phyloP scores from a whole-genome alignment of 805 yeast genomes.

The Ogataea thermomethanolica region DNA sequence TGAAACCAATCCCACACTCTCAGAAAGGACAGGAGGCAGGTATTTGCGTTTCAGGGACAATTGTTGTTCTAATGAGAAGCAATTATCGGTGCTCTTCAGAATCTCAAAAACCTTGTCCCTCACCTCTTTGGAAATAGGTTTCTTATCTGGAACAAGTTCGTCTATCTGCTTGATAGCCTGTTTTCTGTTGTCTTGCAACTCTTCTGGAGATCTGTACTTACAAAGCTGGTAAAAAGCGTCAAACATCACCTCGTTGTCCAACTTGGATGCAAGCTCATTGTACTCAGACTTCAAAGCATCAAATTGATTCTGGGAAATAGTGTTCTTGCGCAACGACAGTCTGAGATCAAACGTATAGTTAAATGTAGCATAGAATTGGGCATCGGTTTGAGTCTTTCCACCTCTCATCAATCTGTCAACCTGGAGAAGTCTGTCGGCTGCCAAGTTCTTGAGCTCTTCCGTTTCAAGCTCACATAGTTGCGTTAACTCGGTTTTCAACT shows the following conservation, averaged over 20 bases:
- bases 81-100: constrained; percentile 36
- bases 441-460: constrained; percentile 33
- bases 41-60: constrained; percentile 42
- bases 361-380: constrained; percentile 56
- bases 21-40: constrained; percentile 57
- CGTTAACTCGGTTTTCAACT: constrained; percentile 33
- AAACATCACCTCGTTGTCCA: constrained; percentile 47
- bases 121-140: constrained; percentile 35
- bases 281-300: constrained; percentile 31
- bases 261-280: constrained; percentile 32
- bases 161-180: constrained; percentile 19
- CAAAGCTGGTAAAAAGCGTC: constrained; percentile 42
- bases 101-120: constrained; percentile 41
- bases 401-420: constrained; percentile 53
- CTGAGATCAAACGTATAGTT: constrained; percentile 44
- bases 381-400: constrained; percentile 55
- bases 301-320: constrained; percentile 31
- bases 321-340: constrained; percentile 38
- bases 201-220: constrained; percentile 36
- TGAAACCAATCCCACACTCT: constrained; percentile 35
- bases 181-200: constrained; percentile 25
- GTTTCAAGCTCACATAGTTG: constrained; percentile 21
- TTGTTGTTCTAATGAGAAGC: constrained; percentile 38
- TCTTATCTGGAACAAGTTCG: constrained; percentile 17
- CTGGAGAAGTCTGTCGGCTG: constrained; percentile 51